Conservation (phyloP, 805 yeast genomes). For the Zygosaccharomyces bisporus region DNA sequence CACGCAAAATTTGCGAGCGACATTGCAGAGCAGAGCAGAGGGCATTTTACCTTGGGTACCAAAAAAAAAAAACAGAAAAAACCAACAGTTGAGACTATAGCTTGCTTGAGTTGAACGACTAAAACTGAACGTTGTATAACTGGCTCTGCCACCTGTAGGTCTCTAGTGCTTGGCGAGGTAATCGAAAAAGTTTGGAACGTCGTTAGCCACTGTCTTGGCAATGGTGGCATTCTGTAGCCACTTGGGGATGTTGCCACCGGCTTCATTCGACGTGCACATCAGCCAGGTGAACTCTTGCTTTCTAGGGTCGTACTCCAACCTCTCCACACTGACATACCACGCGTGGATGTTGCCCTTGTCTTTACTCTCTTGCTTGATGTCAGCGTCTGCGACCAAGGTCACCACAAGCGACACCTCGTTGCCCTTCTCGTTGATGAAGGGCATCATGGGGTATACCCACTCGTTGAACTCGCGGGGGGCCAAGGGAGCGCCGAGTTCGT, state of each 20-base stretch:
- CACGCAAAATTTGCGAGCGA: too few species aligned
- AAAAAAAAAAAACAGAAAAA: too few species aligned
- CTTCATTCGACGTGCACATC: constrained; percentile 40
- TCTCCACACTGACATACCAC: constrained; percentile 38
- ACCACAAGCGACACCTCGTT: constrained; percentile 34
- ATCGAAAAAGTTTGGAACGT: constrained; percentile 38
- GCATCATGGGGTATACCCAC: constrained; percentile 34
- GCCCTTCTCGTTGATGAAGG: constrained; percentile 18
- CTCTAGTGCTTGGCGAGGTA: constrained; percentile 1
- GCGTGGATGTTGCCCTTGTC: constrained; percentile 32
- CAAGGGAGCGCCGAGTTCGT: constrained; percentile 38
- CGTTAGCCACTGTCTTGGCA: constrained; percentile 39
- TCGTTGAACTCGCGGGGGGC: constrained; percentile 39
- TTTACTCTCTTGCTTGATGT: constrained; percentile 18
- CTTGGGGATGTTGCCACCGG: constrained; percentile 41
- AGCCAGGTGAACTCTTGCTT: constrained; percentile 33
- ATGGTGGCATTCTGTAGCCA: constrained; percentile 41
- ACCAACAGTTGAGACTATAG: too few species aligned
- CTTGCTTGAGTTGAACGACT: too few species aligned
- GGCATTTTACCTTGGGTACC: too few species aligned
- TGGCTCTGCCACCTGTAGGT: too few species aligned
- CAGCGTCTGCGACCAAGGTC: constrained; percentile 32
- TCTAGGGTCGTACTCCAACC: constrained; percentile 24
- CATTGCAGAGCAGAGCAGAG: too few species aligned
- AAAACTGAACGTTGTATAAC: too few species aligned